Evolutionary conservation across 352 stramenopile genomes (phyloP).

Genomic region (Phytophthora megakarya): DNA sequence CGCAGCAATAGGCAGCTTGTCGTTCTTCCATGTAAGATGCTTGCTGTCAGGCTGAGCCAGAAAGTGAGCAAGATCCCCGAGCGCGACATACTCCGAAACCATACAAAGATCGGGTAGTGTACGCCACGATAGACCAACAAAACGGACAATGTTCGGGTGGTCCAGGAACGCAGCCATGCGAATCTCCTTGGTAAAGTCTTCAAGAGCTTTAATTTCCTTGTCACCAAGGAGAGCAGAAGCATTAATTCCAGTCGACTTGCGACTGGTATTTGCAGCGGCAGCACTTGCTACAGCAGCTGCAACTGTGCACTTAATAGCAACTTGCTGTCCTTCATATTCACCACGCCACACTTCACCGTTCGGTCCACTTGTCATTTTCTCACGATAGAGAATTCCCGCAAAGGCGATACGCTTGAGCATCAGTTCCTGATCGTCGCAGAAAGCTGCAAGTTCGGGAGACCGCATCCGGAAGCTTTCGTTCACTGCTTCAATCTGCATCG

Average conservation of each 20-base stretch:
- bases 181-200: slow-evolving; percentile 54
- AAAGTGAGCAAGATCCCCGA: slow-evolving; percentile 45
- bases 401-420: slow-evolving; percentile 48
- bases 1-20: slow-evolving; percentile 47
- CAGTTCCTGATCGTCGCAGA: slow-evolving; percentile 43
- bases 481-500: slow-evolving; percentile 39
- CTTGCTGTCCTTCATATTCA: slow-evolving; percentile 47
- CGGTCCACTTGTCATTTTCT: slow-evolving; percentile 34
- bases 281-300: slow-evolving; percentile 18
- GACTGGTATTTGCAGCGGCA: slow-evolving; percentile 14
- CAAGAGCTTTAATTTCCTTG: slow-evolving; percentile 36
- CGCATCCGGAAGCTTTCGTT: slow-evolving; percentile 42
- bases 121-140: slow-evolving; percentile 54
- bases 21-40: slow-evolving; percentile 39
- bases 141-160: slow-evolving; percentile 58
- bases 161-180: slow-evolving; percentile 51
- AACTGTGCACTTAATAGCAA: slow-evolving; percentile 59
- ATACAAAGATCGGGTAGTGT: slow-evolving; percentile 52
- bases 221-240: slow-evolving; percentile 28
- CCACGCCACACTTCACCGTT: slow-evolving; percentile 68
- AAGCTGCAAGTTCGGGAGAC: slow-evolving; percentile 34
- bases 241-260: slow-evolving; percentile 13
- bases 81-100: slow-evolving; percentile 47
- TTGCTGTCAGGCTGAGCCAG: slow-evolving; percentile 40
- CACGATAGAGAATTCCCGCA: slow-evolving; percentile 33